Base-by-base conservation (phyloP, 2,329 filamentous ascomycete genomes). In the Anisogramma anomala region DNA sequence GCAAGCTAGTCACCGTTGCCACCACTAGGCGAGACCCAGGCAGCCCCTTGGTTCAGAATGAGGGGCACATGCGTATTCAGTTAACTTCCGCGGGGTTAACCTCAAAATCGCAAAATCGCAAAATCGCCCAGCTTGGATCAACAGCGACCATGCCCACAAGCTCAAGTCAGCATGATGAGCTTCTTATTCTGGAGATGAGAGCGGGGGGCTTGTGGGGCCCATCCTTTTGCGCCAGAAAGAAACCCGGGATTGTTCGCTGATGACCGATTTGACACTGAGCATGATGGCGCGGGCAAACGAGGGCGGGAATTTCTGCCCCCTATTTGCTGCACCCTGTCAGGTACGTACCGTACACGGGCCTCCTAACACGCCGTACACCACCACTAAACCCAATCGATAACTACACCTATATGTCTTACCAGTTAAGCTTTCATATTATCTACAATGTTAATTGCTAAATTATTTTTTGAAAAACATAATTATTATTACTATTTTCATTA, bases 141-240 rank as follows among this genome's bases (percentile, higher is more conserved):
- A 23, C 17, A 19, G 23, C 30, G 30, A 8, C 18, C 30, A 18
- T 7, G 30, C 15, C 17, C 14, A 11, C 30, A 14, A 20, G 30
- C 37, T n/a, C 8, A 14, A 3, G n/a, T 28, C 4, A 28, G 26
- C 17, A 26, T 36, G 36, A 26, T 36, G 36, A 44, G 45, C 33
- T 38, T 46, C 30, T 43, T 40, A 23, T 43, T 37, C 44, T 46
- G 41, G 44, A 42, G 36, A 40, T 23, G 34, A 22, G 32, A 27
- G 26, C 43, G 27, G 32, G 34, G 30, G 41, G 32, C 41, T 36
- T 43, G 45, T 47, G 45, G 45, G 33, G 37, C 30, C 34, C 33
- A 44, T 35, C 36, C 34, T 43, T 22, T 36, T 39, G 41, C 41
- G 41, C 43, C 44, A 47, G 45, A 47, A 47, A 47, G 39, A 47